A percentile compares a stretch with the other conserved stretches of the same genome.
Conservation (phyloP, 768 basidiomycete genomes). For the Bullera alba region DNA sequence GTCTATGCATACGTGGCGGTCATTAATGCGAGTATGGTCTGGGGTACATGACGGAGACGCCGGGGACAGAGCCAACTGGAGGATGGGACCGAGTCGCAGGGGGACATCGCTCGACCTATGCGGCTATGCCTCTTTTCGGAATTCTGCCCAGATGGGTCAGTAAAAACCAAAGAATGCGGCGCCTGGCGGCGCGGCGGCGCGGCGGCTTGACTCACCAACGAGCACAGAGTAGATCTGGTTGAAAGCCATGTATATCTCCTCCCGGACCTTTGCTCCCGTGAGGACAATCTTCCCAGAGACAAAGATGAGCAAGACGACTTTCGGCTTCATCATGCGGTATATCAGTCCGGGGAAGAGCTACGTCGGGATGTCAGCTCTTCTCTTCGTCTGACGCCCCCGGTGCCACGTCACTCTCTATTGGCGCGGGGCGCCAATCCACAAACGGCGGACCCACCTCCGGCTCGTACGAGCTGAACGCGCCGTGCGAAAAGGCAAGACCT, state of each 20-base stretch:
- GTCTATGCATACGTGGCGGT: too few species aligned
- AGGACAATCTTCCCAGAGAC: slow-evolving; percentile 98
- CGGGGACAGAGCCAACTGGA: too few species aligned
- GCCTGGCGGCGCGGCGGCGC: not conserved
- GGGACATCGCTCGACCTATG: too few species aligned
- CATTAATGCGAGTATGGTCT: too few species aligned
- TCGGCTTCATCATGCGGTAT: slow-evolving; percentile 99
- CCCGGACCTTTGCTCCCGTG: slow-evolving; percentile 98
- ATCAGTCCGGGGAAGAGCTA: slow-evolving; percentile 98
- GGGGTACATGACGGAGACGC: too few species aligned
- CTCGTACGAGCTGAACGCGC: slow-evolving; percentile 95
- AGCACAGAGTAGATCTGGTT: slow-evolving; percentile 98
- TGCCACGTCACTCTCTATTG: not conserved
- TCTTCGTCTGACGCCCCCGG: too few species aligned
- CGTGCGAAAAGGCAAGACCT: slow-evolving; percentile 94
- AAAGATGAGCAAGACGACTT: slow-evolving; percentile 96
- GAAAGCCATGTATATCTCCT: slow-evolving; percentile 99
- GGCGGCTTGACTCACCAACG: slow-evolving; percentile 46
- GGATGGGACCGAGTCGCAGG: too few species aligned
- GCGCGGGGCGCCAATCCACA: too few species aligned
- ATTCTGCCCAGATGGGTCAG: slow-evolving; percentile 15
- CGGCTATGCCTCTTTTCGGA: slow-evolving; percentile 39
- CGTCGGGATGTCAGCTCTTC: not conserved
- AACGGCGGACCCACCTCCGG: slow-evolving; percentile 65
- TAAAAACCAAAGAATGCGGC: not conserved